Percentiles rank a stretch among this genome's conserved stretches.
Evolutionary conservation across 192 early-diverging fungal species (phyloP).

Genomic region (Linnemannia elongata): DNA sequence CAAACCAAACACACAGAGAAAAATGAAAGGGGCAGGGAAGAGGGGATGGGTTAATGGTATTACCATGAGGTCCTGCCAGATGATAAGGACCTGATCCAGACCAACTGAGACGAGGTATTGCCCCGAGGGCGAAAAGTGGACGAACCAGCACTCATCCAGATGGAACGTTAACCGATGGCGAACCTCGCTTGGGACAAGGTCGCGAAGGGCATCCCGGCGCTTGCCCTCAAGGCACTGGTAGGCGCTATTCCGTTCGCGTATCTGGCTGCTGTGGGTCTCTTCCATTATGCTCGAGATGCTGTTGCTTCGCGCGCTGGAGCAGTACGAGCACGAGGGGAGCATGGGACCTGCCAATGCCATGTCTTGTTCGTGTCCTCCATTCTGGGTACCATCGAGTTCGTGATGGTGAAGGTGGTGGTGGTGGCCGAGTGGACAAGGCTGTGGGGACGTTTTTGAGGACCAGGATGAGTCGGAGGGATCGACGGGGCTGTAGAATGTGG

Average conservation of each 20-base stretch:
- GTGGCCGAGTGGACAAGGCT: background rate
- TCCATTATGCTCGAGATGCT: constrained; percentile 11
- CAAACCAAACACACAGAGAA: background rate
- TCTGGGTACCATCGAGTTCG: background rate
- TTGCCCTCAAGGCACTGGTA: constrained; percentile 1
- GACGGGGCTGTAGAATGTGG: constrained; percentile 23
- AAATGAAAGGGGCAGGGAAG: background rate
- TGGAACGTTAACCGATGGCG: constrained; percentile 32
- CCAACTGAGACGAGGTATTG: constrained; percentile 41
- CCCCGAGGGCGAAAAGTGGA: constrained; percentile 43
- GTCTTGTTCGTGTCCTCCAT: background rate
- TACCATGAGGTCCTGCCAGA: constrained; percentile 41
- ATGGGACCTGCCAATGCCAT: background rate
- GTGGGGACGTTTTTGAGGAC: constrained; percentile 7
- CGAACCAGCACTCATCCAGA: constrained; percentile 48
- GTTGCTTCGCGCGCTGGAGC: constrained; percentile 22
- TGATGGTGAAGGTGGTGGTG: background rate
- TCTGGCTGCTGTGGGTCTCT: background rate
- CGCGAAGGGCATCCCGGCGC: constrained; percentile 1
- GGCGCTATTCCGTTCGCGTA: background rate
- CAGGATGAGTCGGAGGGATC: background rate
- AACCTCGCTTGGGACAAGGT: constrained; percentile 24
- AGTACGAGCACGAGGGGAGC: constrained; percentile 25
- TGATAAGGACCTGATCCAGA: constrained; percentile 12
- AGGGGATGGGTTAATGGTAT: background rate